These are phyloP conservation scores for Sporothrix variecibatus DNA, from an alignment of 2,329 filamentous ascomycete genomes.

Conservation along the genomic window DNA sequence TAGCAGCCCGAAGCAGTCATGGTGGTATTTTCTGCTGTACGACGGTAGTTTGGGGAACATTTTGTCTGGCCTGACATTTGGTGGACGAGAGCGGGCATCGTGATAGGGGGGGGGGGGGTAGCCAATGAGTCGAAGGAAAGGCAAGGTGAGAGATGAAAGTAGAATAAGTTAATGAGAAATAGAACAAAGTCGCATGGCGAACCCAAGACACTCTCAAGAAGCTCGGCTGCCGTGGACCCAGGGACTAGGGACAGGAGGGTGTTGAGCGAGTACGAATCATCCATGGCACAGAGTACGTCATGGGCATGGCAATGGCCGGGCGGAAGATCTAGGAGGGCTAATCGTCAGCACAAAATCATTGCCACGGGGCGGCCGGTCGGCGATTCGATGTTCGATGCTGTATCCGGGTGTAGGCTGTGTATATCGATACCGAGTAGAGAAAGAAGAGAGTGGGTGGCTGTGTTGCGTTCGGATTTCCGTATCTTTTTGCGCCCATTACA, in stretches of 20 bases:
- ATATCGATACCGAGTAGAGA: neutral
- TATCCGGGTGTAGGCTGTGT: neutral
- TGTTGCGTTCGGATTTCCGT: neutral
- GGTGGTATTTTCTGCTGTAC: neutral
- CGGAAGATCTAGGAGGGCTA: neutral
- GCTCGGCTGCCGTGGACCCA: neutral
- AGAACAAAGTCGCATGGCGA: neutral
- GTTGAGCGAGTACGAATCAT: neutral
- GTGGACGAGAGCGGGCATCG: neutral
- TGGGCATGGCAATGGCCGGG: neutral
- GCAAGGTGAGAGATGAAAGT: neutral
- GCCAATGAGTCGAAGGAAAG: neutral
- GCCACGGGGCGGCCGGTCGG: neutral
- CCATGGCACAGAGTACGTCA: neutral
- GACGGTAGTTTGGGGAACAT: neutral
- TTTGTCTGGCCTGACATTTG: neutral
- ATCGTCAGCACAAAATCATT: neutral
- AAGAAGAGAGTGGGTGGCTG: neutral
- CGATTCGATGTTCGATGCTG: neutral
- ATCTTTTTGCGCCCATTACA: constrained; percentile 6
- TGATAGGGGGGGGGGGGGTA: neutral
- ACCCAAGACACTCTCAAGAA: neutral
- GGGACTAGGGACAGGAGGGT: neutral
- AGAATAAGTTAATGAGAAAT: neutral
- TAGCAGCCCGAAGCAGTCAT: neutral